phyloP scores from a whole-genome alignment of 1,284 basidiomycete species.

The Pseudozyma pruni region DNA sequence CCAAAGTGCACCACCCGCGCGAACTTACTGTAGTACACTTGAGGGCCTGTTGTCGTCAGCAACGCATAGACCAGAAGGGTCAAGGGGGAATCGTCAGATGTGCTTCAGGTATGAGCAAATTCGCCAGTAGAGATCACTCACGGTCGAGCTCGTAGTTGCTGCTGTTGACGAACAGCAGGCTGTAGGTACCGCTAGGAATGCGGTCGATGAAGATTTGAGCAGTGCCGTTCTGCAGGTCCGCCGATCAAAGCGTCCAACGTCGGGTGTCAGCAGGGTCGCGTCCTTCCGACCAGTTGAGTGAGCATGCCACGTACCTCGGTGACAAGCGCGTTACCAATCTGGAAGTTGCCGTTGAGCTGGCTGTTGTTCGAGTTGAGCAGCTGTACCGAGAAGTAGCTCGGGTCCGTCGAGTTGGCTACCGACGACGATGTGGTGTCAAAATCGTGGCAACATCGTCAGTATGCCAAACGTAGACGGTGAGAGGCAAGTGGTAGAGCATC shows the following conservation, averaged over 20 bases:
- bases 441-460: neutral
- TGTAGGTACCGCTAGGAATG: conserved; percentile 49
- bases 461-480: neutral
- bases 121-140: conserved; percentile 8
- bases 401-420: conserved; percentile 55
- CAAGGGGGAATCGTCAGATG: too few relatives aligned
- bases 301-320: conserved; percentile 16
- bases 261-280: neutral
- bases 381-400: conserved; percentile 47
- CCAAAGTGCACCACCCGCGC: neutral
- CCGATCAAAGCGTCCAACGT: neutral
- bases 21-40: conserved; percentile 49
- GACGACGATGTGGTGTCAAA: neutral
- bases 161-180: conserved; percentile 53
- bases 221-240: conserved; percentile 25
- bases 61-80: neutral
- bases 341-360: conserved; percentile 55
- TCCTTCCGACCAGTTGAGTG: too few relatives aligned
- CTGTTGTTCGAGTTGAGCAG: conserved; percentile 48
- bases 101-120: too few relatives aligned
- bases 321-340: conserved; percentile 49
- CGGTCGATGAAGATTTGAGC: conserved; percentile 51
- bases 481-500: too few relatives aligned
- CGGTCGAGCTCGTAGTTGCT: conserved; percentile 52
- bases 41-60: too few relatives aligned